Evolutionary conservation across 106 monocot species (phyloP).

Genomic region (Chionographis japonica): DNA sequence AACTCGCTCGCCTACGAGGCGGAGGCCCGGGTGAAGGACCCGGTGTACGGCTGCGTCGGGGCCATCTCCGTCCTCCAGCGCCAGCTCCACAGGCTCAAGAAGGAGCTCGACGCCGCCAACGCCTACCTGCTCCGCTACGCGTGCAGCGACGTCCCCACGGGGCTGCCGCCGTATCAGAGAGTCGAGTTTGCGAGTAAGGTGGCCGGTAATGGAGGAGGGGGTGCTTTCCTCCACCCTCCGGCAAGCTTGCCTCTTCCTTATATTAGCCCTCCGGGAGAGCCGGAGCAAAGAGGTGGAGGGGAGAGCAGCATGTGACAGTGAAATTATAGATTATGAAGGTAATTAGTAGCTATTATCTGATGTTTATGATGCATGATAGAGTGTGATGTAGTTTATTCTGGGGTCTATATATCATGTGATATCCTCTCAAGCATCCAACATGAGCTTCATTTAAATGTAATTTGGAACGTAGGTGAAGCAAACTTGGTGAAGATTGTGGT

Average conservation of each 20-base stretch:
- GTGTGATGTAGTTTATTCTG: too few relatives aligned
- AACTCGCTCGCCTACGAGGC: constrained; percentile 71
- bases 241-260: constrained; percentile 1
- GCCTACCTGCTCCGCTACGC: constrained; percentile 45
- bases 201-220: constrained; percentile 5
- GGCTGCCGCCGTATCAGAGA: constrained; percentile 5
- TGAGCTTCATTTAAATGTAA: too few relatives aligned
- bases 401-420: too few relatives aligned
- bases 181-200: constrained; percentile 5
- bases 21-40: constrained; percentile 48
- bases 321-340: not conserved
- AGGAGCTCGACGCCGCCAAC: constrained; percentile 45
- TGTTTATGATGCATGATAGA: too few relatives aligned
- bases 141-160: constrained; percentile 9
- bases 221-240: not conserved
- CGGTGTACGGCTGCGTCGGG: constrained; percentile 62
- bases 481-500: too few relatives aligned
- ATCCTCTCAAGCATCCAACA: too few relatives aligned
- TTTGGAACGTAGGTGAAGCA: too few relatives aligned
- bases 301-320: not conserved
- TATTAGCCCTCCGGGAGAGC: not conserved
- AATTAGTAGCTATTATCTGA: not conserved
- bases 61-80: constrained; percentile 55
- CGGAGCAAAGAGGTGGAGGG: not conserved
- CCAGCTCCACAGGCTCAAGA: constrained; percentile 40